Percentiles rank a stretch among this genome's conserved stretches.
Conservation (phyloP, 2,329 filamentous ascomycete genomes). For the Colletotrichum graminicola region DNA sequence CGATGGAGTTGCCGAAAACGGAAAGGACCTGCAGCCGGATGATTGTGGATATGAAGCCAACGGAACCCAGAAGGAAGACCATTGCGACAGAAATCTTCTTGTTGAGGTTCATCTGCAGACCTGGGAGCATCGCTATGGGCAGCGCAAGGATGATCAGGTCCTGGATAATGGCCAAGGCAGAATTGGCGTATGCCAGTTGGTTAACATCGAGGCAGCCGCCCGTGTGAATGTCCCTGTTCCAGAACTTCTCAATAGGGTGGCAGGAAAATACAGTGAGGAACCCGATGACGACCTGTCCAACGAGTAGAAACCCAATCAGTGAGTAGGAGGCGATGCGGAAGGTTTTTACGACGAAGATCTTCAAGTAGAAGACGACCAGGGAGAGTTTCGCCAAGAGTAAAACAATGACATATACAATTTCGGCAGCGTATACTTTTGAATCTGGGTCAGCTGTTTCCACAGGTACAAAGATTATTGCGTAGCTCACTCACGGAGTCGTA, state of each 20-base stretch:
- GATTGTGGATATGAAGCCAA: conserved; percentile 43
- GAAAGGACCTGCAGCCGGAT: conserved; percentile 42
- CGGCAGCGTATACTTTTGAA: conserved; percentile 42
- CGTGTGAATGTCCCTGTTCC: conserved; percentile 45
- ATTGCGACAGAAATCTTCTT: conserved; percentile 55
- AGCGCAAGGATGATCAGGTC: conserved; percentile 66
- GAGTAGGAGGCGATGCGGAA: conserved; percentile 47
- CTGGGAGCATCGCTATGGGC: conserved; percentile 66
- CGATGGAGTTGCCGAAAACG: conserved; percentile 40
- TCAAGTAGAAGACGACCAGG: conserved; percentile 50
- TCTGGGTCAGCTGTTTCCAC: neutral
- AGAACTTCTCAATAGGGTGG: conserved; percentile 47
- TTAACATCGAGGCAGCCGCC: conserved; percentile 56
- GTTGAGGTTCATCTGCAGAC: conserved; percentile 65
- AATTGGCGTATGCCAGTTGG: conserved; percentile 65
- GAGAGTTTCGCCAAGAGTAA: conserved; percentile 48
- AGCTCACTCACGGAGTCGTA: conserved; percentile 26
- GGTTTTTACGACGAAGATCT: conserved; percentile 46
- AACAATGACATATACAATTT: conserved; percentile 50
- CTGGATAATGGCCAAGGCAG: conserved; percentile 60
- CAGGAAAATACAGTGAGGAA: conserved; percentile 50
- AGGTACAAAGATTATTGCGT: rapidly evolving
- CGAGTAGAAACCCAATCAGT: conserved; percentile 45
- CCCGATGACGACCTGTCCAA: conserved; percentile 48
- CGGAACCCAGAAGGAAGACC: conserved; percentile 42